phyloP scores from a whole-genome alignment of 2,329 filamentous ascomycete genomes.

The Neoscytalidium dimidiatum region DNA sequence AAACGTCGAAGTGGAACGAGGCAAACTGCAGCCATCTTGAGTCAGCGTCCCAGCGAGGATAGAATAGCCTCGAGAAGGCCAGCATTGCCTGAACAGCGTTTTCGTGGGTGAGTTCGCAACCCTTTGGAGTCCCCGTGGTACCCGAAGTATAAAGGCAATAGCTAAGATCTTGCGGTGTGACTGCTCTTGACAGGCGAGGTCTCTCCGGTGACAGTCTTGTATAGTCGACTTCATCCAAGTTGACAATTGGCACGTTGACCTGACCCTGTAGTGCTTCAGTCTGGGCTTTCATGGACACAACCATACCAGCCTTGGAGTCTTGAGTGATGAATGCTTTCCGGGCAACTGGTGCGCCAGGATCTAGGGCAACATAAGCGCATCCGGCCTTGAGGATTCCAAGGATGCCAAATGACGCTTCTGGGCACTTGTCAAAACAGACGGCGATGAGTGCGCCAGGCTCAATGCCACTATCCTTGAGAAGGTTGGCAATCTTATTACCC shows the following conservation, averaged over 20 bases:
- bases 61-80: conserved; percentile 78
- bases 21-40: conserved; percentile 93
- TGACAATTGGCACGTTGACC: conserved; percentile 43
- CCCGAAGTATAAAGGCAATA: conserved; percentile 89
- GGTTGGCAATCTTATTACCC: conserved; percentile 71
- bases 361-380: conserved; percentile 78
- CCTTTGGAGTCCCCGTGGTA: conserved; percentile 83
- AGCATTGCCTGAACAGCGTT: conserved; percentile 90
- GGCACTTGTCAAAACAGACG: conserved; percentile 81
- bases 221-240: conserved; percentile 46
- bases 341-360: conserved; percentile 69
- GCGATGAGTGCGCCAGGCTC: conserved; percentile 65
- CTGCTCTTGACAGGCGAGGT: conserved; percentile 27
- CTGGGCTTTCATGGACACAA: conserved; percentile 60
- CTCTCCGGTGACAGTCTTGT: conserved; percentile 38
- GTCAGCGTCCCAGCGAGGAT: conserved; percentile 67
- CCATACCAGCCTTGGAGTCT: conserved; percentile 67
- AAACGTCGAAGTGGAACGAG: conserved; percentile 92
- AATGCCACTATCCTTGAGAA: conserved; percentile 57
- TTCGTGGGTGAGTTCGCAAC: conserved; percentile 84
- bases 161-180: conserved; percentile 60
- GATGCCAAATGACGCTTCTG: conserved; percentile 80
- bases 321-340: conserved; percentile 76
- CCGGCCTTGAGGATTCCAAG: conserved; percentile 81
- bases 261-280: conserved; percentile 39